Base-by-base conservation (phyloP, 305 asterid species). In the Fraxinus baroniana region DNA sequence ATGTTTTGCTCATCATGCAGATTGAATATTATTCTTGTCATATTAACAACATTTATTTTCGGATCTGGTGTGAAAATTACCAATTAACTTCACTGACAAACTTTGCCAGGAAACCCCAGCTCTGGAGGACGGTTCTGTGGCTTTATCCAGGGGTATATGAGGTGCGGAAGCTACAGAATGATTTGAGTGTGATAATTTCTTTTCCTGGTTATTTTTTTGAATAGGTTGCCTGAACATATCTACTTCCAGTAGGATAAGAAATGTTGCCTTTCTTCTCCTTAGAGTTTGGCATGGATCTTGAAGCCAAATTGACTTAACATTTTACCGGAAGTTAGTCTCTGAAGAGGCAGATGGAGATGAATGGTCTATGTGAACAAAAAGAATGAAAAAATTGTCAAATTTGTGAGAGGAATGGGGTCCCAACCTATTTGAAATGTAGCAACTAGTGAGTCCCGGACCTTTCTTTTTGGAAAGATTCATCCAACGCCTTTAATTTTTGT, bases 101-200 rank as follows among this genome's bases (percentile, higher is more conserved):
- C 37, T 37, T 79, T 88, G 71, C 79, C 95, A 95, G 98, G 91
- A 79, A 87, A 83, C 79, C 92, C 81, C 91, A 44, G 80, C 86
- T 90, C 73, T 95, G 99, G 99, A 89, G 80, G 87, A 84, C 90
- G 3, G 84, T 86, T 37, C 83, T 95, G 87, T 95, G 99, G 98
- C 94, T 95, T 75, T 95, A 95, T 91, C 98, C 97, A 62, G 98
- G 98, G 78, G 88, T 90, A 79, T 95, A 95, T 77, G 97, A 94
- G 98, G 99, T 94, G 72, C 55, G 86, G 44, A 80, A 76, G 28
- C 84, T 75, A 18, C 12, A 73, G 39, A 28, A 37, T 41, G 68
- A 8, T 37, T 78, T 76, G 79, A 44, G 72, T 73, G 17, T 41
- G 15, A 9, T 78, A 60, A 46, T 49, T 52, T 78, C 1, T 24